phyloP scores from a whole-genome alignment of 2,329 filamentous ascomycete genomes.

The Blumeriella jaapii region DNA sequence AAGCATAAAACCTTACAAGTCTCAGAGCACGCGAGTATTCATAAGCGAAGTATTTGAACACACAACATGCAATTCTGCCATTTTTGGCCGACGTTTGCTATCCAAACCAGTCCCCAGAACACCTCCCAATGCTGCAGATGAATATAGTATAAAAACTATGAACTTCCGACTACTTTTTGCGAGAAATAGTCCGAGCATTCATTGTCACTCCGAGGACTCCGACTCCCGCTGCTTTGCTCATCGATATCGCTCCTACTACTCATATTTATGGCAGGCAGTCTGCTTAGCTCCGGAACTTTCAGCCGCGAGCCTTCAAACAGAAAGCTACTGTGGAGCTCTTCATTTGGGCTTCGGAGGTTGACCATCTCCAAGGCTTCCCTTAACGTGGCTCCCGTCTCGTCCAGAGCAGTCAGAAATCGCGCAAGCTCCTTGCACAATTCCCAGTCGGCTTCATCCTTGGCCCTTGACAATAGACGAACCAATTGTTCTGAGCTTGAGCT shows the following conservation, averaged over 20 bases:
- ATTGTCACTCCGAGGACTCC: conserved; percentile 13
- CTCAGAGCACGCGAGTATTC: too few relatives aligned
- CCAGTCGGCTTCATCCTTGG: conserved; percentile 81
- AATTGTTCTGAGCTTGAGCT: conserved; percentile 63
- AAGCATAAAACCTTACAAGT: too few relatives aligned
- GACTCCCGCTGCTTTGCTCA: conserved; percentile 20
- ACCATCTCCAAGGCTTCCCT: conserved; percentile 57
- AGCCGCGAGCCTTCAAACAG: conserved; percentile 30
- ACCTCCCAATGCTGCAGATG: conserved; percentile 1
- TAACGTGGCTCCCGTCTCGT: conserved; percentile 73
- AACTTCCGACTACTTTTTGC: background rate
- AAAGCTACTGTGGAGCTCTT: conserved; percentile 28
- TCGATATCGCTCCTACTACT: conserved; percentile 27
- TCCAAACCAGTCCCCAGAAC: background rate
- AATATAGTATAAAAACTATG: background rate
- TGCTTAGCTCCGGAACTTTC: conserved; percentile 19
- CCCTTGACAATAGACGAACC: conserved; percentile 67
- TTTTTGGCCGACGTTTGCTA: too few relatives aligned
- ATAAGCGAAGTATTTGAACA: too few relatives aligned
- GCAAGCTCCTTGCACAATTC: conserved; percentile 91
- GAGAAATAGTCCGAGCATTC: conserved; percentile 19
- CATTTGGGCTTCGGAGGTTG: conserved; percentile 32
- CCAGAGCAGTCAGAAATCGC: conserved; percentile 86
- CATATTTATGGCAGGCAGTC: conserved; percentile 19
- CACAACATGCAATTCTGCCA: too few relatives aligned